These are phyloP conservation scores for Lenwebbia sp. DNA, from an alignment of 345 rosid species.

Conservation along the genomic window DNA sequence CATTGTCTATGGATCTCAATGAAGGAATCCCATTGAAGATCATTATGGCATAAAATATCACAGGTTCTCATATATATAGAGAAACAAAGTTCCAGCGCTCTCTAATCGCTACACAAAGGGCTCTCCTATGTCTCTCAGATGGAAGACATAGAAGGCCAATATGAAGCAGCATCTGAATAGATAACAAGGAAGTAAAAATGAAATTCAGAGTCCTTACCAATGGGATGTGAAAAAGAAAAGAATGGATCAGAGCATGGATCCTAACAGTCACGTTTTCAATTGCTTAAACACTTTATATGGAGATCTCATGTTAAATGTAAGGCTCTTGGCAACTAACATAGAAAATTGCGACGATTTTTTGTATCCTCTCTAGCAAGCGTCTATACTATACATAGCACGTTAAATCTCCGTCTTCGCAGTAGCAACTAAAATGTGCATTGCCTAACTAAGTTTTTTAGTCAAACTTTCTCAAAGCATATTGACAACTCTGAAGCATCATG, in stretches of 20 bases:
- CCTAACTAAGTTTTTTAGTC: background rate
- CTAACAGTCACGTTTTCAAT: background rate
- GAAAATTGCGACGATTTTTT: background rate
- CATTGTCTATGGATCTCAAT: background rate
- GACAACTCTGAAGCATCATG: background rate
- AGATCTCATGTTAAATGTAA: background rate
- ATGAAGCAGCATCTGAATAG: background rate
- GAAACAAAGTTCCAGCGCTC: background rate
- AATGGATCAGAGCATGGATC: background rate
- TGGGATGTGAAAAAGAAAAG: background rate
- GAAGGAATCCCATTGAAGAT: background rate
- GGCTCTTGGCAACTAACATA: background rate
- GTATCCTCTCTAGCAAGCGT: background rate
- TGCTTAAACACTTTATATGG: background rate
- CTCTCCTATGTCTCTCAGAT: background rate
- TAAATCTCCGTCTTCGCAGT: background rate
- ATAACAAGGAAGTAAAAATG: background rate
- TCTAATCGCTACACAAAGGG: background rate
- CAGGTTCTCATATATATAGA: background rate
- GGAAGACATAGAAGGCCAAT: background rate
- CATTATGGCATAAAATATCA: background rate
- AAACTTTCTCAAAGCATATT: background rate
- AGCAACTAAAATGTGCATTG: background rate
- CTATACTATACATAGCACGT: background rate
- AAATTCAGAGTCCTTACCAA: background rate